A percentile compares a stretch with the other conserved stretches of the same genome.
These are phyloP conservation scores for Mallotus repandus DNA, from an alignment of 441 rosid species.

Conservation along the genomic window DNA sequence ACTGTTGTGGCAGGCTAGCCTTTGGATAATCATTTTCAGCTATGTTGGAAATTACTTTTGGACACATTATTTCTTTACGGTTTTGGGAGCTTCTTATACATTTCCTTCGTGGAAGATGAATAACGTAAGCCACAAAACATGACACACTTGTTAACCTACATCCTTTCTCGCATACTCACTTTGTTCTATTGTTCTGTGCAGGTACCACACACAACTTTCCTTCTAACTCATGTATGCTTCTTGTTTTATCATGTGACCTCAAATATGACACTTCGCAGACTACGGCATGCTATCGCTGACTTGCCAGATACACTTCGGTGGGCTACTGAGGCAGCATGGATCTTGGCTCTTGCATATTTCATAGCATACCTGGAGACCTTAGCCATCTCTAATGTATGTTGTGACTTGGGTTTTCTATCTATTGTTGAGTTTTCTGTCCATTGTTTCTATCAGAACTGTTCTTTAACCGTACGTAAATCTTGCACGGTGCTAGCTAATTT, in stretches of 20 bases:
- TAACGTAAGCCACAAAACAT: constrained; percentile 51
- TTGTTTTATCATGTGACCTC: constrained; percentile 89
- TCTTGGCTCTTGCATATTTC: constrained; percentile 86
- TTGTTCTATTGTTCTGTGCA: constrained; percentile 31
- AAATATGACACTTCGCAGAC: constrained; percentile 84
- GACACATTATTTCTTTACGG: constrained; percentile 97
- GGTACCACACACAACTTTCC: constrained; percentile 98
- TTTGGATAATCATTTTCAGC: constrained; percentile 88
- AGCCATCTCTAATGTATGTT: constrained; percentile 85
- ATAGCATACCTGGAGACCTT: constrained; percentile 90
- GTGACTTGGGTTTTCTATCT: constrained; percentile 11
- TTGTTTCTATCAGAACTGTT: not conserved
- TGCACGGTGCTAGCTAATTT: no score
- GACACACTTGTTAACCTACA: not conserved
- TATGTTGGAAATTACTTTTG: constrained; percentile 97
- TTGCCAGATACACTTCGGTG: constrained; percentile 67
- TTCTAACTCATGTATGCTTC: constrained; percentile 90
- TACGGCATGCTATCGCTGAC: constrained; percentile 60
- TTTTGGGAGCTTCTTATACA: constrained; percentile 94
- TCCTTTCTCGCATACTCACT: constrained; percentile 2
- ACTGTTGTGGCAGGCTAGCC: constrained; percentile 64
- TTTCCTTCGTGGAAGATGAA: constrained; percentile 99
- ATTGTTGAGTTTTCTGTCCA: constrained; percentile 1
- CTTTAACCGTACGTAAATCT: not conserved
- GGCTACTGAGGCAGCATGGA: constrained; percentile 77